phyloP scores from a whole-genome alignment of 1,139 yeast genomes.

The Pneumocystis wakefieldiae region DNA sequence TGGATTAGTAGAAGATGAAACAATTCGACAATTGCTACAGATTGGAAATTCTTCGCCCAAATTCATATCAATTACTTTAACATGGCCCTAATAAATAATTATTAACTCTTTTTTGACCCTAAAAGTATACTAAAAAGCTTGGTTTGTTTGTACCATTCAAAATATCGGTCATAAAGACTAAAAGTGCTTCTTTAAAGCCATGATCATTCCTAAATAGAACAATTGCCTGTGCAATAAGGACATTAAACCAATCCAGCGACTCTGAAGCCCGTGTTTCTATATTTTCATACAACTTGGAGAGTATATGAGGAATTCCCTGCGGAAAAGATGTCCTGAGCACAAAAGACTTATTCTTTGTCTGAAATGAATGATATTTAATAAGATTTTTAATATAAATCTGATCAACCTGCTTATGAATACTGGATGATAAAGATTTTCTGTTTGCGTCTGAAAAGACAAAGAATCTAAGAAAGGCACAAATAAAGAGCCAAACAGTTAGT shows the following conservation, averaged over 20 bases:
- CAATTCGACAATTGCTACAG: constrained; percentile 77
- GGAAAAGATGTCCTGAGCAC: constrained; percentile 17
- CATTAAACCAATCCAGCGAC: constrained; percentile 93
- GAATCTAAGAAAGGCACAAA: constrained; percentile 64
- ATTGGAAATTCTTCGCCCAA: constrained; percentile 94
- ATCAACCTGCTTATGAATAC: not conserved
- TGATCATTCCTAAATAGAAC: constrained; percentile 82
- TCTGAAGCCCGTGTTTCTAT: constrained; percentile 79
- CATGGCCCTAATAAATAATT: constrained; percentile 32
- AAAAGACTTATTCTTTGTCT: constrained; percentile 17
- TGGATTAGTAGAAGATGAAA: constrained; percentile 20
- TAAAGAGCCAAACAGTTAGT: constrained; percentile 59
- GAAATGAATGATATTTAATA: constrained; percentile 12
- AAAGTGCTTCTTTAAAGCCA: constrained; percentile 62
- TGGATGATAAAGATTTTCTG: constrained; percentile 16
- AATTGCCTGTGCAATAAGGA: constrained; percentile 77
- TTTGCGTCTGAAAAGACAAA: constrained; percentile 72
- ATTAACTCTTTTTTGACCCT: not conserved
- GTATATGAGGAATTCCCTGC: constrained; percentile 28
- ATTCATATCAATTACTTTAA: constrained; percentile 72
- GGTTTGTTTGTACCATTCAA: constrained; percentile 45
- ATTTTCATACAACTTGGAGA: constrained; percentile 85
- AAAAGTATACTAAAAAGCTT: constrained; percentile 38
- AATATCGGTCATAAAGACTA: constrained; percentile 52
- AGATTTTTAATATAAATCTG: constrained; percentile 12